Conservation (phyloP, 2,329 filamentous ascomycete genomes). For the Metarhizium guizhouense region DNA sequence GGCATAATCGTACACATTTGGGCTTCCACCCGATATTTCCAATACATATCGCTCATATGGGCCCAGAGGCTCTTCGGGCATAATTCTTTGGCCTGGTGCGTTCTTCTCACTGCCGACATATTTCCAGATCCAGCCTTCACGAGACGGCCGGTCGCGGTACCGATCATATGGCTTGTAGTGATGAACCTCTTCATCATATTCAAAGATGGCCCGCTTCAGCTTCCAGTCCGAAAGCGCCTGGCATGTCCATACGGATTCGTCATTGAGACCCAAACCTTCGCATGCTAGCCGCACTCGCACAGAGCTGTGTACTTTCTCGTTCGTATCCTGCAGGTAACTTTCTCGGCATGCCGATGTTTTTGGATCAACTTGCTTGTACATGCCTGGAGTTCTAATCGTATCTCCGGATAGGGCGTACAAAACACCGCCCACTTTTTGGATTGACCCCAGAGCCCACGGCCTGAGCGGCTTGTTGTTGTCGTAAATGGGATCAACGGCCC, state of each 20-base stretch:
- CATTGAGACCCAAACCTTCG: conserved; percentile 40
- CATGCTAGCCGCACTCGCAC: conserved; percentile 44
- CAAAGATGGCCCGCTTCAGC: conserved; percentile 23
- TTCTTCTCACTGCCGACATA: conserved; percentile 35
- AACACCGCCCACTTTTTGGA: conserved; percentile 27
- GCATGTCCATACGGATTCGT: conserved; percentile 37
- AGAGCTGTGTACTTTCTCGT: conserved; percentile 46
- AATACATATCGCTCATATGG: conserved; percentile 43
- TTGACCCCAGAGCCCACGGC: conserved; percentile 38
- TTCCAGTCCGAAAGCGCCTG: conserved; percentile 36
- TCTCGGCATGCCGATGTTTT: conserved; percentile 25
- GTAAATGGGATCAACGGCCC: conserved; percentile 41
- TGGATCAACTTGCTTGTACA: conserved; percentile 36
- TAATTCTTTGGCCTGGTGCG: conserved; percentile 29
- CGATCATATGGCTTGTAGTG: conserved; percentile 16
- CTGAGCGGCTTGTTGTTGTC: conserved; percentile 37
- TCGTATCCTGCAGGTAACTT: conserved; percentile 39
- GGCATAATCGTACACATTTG: conserved; percentile 35
- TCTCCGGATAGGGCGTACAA: conserved; percentile 36
- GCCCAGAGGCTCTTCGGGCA: conserved; percentile 46
- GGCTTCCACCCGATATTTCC: conserved; percentile 31
- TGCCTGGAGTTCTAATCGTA: conserved; percentile 35
- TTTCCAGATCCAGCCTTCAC: conserved; percentile 43
- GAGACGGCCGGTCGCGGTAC: conserved; percentile 6
- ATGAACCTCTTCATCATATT: conserved; percentile 4